phyloP scores from a whole-genome alignment of 306 rosid genomes.

The Ammopiptanthus mongolicus region DNA sequence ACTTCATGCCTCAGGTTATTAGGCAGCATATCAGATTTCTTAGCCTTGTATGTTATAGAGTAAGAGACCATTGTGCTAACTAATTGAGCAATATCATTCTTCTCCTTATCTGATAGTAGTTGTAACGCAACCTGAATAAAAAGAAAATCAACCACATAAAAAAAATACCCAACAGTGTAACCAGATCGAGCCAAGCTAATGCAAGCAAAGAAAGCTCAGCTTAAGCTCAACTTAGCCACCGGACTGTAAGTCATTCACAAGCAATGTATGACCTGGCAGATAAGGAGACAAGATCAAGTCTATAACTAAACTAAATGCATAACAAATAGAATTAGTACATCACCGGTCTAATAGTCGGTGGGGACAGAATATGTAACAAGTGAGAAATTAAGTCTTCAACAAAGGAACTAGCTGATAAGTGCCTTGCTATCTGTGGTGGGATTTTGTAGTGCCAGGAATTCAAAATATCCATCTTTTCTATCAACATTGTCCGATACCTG shows the following conservation, averaged over 20 bases:
- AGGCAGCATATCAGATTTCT: slow-evolving; percentile 42
- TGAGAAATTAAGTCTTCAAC: slow-evolving; percentile 83
- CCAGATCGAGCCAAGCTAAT: slow-evolving; percentile 7
- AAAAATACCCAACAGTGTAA: neutral
- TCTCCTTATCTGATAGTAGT: slow-evolving; percentile 73
- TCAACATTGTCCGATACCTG: slow-evolving; percentile 61
- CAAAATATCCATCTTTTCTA: slow-evolving; percentile 65
- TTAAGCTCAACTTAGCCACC: slow-evolving; percentile 5
- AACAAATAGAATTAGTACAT: slow-evolving; percentile 24
- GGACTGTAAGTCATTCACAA: slow-evolving; percentile 3
- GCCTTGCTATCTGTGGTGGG: slow-evolving; percentile 69
- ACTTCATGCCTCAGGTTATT: slow-evolving; percentile 43
- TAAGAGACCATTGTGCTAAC: slow-evolving; percentile 82
- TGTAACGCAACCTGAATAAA: slow-evolving; percentile 65
- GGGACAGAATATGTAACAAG: slow-evolving; percentile 77
- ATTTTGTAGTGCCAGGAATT: slow-evolving; percentile 70
- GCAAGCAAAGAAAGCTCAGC: slow-evolving; percentile 7
- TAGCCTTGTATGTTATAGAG: slow-evolving; percentile 57
- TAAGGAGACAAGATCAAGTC: neutral
- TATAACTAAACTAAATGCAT: neutral
- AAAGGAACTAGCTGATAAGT: slow-evolving; percentile 59
- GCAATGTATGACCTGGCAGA: neutral
- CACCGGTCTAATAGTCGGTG: slow-evolving; percentile 80
- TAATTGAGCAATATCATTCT: slow-evolving; percentile 62
- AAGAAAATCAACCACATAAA: slow-evolving; percentile 13